These are phyloP conservation scores for Talaromyces marneffei DNA, from an alignment of 2,329 filamentous ascomycete genomes.

Conservation along the genomic window DNA sequence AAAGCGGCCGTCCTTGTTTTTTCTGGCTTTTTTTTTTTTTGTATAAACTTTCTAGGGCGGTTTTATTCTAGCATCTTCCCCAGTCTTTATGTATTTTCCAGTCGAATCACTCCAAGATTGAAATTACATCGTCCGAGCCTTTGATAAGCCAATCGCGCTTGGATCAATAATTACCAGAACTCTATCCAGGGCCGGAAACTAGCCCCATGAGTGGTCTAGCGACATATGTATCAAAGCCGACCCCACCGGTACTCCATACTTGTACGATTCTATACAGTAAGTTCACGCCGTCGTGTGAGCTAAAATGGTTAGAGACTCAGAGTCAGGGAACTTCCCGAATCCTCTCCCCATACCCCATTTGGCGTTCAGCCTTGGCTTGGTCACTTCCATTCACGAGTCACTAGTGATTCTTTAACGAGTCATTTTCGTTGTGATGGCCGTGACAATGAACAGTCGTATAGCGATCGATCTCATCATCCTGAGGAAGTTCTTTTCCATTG, in stretches of 20 bases:
- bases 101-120: not conserved
- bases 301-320: not conserved
- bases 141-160: slow-evolving; percentile 3
- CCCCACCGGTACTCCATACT: not conserved
- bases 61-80: not conserved
- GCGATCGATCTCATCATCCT: not conserved
- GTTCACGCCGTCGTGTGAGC: not conserved
- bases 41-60: not conserved
- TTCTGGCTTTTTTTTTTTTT: not conserved
- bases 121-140: not conserved
- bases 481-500: not conserved
- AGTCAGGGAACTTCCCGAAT: not conserved
- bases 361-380: not conserved
- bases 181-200: not conserved
- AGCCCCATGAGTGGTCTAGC: not conserved
- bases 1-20: not conserved
- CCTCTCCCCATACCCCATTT: not conserved
- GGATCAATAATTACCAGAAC: not conserved
- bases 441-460: not conserved
- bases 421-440: not conserved
- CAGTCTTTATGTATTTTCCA: not conserved
- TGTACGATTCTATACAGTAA: not conserved
- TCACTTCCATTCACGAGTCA: not conserved
- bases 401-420: not conserved
- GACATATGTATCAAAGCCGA: not conserved